Base-by-base conservation (phyloP, 1,284 basidiomycete species). In the Microbotryum silenes-acaulis region DNA sequence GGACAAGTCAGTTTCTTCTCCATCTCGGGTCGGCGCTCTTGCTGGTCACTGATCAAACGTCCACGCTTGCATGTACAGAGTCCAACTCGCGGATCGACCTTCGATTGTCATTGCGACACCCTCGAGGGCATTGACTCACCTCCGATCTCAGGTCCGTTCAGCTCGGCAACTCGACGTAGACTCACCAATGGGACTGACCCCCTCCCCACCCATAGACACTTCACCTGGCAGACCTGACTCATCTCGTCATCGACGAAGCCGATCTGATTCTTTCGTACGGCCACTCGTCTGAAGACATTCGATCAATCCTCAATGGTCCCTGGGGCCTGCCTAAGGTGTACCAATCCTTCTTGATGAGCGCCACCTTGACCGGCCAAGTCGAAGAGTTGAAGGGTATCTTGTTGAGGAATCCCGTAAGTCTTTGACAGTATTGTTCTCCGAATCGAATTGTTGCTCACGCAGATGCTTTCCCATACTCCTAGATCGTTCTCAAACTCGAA, bases 201-300 rank as follows among this genome's bases (percentile, higher is more conserved):
- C 23, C 47, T 48, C 47, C 21, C 25, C 12, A 16, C 18, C 53
- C 37, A 2, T 68, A 88, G 85, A 76, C 81, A 2, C 76, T 92
- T 4, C 80, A 79, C 3, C 75, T 89, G 0, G 73, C 79, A 27
- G 79, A 78, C 0, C 79, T 98, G 27, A 87, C 92, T 60, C 88
- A 89, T 20, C 83, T 99, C 18, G 89, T 96, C 23, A 91, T 99
- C 63, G 96, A 99, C 75, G 96, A 99, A 78, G 96, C 96, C 14
- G 96, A 99, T 75, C 83, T 99, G 31, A 89, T 99, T 59, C 81
- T 99, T 10, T 97, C 93, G 0, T 98, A 98, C 74, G 96, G 96
- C 6, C 91, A 98, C 73, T 76, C 72, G 49, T 88, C 93, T 70
- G 87, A 90, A 69, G 92, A 97, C 71, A 83, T 97, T 49, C 84